These are phyloP conservation scores for Myriosclerotinia duriaeana DNA, from an alignment of 2,329 filamentous ascomycete genomes.

Conservation along the genomic window DNA sequence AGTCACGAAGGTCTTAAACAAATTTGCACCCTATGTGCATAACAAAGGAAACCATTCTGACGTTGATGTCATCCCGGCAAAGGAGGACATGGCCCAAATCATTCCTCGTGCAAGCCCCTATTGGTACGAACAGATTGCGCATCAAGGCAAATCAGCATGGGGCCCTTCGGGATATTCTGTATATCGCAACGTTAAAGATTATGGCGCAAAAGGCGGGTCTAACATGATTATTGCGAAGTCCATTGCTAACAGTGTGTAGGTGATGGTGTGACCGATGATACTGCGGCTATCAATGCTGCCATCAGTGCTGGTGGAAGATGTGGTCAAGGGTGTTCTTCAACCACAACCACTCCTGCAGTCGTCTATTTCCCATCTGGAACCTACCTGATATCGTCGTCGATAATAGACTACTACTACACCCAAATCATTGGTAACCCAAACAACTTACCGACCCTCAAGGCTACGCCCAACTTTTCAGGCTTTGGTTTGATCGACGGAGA, in stretches of 20 bases:
- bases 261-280: constrained; percentile 72
- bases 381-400: constrained; percentile 34
- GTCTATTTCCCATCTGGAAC: constrained; percentile 38
- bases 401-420: constrained; percentile 35
- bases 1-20: constrained; percentile 18
- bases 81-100: constrained; percentile 18
- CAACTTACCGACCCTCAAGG: constrained; percentile 69
- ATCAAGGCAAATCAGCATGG: constrained; percentile 30
- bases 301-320: constrained; percentile 32
- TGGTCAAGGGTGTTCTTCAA: constrained; percentile 49
- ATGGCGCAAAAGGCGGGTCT: constrained; percentile 25
- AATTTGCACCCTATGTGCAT: constrained; percentile 19
- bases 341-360: constrained; percentile 49
- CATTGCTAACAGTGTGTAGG: constrained; percentile 19
- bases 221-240: constrained; percentile 38
- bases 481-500: constrained; percentile 80
- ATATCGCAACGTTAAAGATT: constrained; percentile 29
- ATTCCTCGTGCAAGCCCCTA: constrained; percentile 25
- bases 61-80: constrained; percentile 7
- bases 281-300: constrained; percentile 71
- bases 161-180: constrained; percentile 28
- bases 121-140: constrained; percentile 30
- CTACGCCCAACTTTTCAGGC: constrained; percentile 66
- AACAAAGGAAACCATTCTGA: constrained; percentile 16
- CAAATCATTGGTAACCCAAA: constrained; percentile 37